Evolutionary conservation across 768 basidiomycete genomes (phyloP).

Genomic region (Leccinum disarticulatum): DNA sequence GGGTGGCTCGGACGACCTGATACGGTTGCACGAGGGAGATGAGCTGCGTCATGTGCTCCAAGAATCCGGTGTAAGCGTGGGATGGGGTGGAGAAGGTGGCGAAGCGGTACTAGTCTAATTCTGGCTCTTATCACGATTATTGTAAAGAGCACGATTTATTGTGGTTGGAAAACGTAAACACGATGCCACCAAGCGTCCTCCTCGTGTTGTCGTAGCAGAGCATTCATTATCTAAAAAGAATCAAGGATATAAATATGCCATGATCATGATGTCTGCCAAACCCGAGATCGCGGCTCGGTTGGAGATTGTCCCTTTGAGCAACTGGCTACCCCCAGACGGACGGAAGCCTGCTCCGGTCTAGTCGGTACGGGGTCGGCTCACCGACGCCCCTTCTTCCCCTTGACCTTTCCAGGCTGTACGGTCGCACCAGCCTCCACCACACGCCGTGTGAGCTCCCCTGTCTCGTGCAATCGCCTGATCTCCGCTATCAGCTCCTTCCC

Average conservation of each 20-base stretch:
- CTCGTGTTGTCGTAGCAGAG: conserved; percentile 4
- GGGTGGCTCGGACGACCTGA: conserved; percentile 65
- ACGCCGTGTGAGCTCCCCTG: conserved; percentile 51
- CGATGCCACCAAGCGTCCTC: neutral
- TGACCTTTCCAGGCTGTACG: conserved; percentile 53
- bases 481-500: conserved; percentile 37
- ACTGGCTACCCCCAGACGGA: conserved; percentile 10
- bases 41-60: conserved; percentile 46
- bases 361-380: conserved; percentile 1
- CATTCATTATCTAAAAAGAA: conserved; percentile 7
- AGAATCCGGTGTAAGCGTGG: conserved; percentile 44
- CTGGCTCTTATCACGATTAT: neutral
- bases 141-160: neutral
- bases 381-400: conserved; percentile 42
- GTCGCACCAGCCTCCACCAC: conserved; percentile 58
- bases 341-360: conserved; percentile 5
- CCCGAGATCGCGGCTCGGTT: neutral
- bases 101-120: conserved; percentile 1
- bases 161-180: neutral
- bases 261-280: neutral
- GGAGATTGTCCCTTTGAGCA: neutral
- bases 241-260: conserved; percentile 3
- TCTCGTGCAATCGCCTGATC: conserved; percentile 49
- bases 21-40: conserved; percentile 44
- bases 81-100: conserved; percentile 13